Base-by-base conservation (phyloP, 148 eudicot species). In the Vaccinium darrowii region DNA sequence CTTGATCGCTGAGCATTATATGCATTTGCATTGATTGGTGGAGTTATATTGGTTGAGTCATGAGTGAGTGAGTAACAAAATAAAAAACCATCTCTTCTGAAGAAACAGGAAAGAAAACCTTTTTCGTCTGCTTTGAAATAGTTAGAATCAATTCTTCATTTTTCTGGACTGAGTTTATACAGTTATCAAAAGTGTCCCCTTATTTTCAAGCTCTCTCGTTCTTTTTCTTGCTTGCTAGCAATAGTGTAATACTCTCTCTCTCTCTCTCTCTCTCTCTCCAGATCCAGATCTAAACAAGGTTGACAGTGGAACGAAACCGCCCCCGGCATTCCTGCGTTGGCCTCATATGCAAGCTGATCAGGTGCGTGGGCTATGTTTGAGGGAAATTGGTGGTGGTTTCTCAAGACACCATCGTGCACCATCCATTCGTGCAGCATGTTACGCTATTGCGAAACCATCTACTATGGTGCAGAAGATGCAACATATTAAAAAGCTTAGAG, bases 381-480 rank as follows among this genome's bases (percentile, higher is more conserved):
- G 99, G 86, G 99, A 95, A 90, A 93, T 97, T 84, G 98, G 98
- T 80, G 99, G 99, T 86, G 99, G 99, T 58, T 97, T 95, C 88
- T 79, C 92, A 18, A 92, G 98, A 81, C 99, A 97, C 85, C 98
- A 95, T 84, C 95, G 99, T 80, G 95, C 98, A 81, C 98, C 99
- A 76, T 89, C 98, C 72, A 87, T 89, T 63, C 98, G 91, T 76
- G 98, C 98, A 71, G 99, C 98, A 30, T 94, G 98, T 86, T 93
- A 94, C 88, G 91, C 98, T 78, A 95, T 97, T 85, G 98, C 95
- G 73, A 97, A 95, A 86, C 99, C 99, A 83, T 92, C 98, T 85
- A 95, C 94, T 50, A 90, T 97, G 94, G 94, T 97, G 85, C 98
- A 97, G 85, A 95, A 94, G 90, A 95, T 97, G 98, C 94, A 95